Conservation (phyloP, 805 yeast genomes). For the Wickerhamiella alocasiicola region DNA sequence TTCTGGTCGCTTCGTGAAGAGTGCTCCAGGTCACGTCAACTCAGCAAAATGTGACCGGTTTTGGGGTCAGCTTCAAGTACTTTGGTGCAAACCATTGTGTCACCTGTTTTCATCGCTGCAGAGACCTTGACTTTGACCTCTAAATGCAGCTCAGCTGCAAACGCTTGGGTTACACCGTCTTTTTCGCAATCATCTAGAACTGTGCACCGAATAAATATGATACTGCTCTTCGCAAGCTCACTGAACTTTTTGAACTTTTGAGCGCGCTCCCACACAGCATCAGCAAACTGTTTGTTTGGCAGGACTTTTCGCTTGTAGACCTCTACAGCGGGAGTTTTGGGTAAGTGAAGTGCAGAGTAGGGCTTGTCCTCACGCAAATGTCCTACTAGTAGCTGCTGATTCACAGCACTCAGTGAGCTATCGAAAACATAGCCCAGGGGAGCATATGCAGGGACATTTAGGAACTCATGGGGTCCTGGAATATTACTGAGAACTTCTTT, state of each 20-base stretch:
- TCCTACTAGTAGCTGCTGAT: constrained; percentile 13
- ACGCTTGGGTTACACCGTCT: background rate
- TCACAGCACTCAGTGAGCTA: constrained; percentile 17
- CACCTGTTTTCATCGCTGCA: constrained; percentile 15
- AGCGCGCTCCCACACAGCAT: background rate
- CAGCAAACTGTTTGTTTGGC: constrained; percentile 1
- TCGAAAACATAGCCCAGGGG: constrained; percentile 19
- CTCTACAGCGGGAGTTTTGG: background rate
- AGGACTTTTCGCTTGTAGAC: background rate
- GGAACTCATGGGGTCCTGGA: constrained; percentile 15
- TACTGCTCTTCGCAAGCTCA: background rate
- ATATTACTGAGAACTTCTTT: constrained; percentile 7
- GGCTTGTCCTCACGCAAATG: background rate
- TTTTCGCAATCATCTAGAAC: background rate
- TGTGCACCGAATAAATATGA: background rate
- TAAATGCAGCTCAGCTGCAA: constrained; percentile 1
- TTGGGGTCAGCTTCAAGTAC: constrained; percentile 33
- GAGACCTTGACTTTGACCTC: constrained; percentile 2
- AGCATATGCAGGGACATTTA: constrained; percentile 14
- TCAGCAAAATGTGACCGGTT: constrained; percentile 20
- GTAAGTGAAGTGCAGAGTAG: background rate
- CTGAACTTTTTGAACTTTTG: background rate
- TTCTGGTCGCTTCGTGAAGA: too few relatives aligned
- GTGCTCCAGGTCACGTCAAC: too few relatives aligned
- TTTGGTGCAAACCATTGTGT: constrained; percentile 34